A percentile compares a stretch with the other conserved stretches of the same genome.
Evolutionary conservation across 1,284 basidiomycete species (phyloP).

Genomic region (Cutaneotrichosporon sp.): DNA sequence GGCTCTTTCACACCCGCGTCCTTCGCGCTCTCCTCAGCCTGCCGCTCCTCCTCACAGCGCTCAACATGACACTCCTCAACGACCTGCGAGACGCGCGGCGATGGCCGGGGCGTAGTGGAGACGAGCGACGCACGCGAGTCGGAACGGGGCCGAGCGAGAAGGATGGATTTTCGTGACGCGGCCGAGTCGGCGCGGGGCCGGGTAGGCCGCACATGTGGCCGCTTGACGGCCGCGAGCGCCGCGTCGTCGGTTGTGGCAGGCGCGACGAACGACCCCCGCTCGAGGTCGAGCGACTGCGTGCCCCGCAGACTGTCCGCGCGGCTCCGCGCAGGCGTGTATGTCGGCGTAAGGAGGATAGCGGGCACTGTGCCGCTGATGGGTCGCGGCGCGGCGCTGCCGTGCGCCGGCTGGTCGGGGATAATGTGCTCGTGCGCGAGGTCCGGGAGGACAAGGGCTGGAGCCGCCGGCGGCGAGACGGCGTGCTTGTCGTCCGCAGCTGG

Average conservation of each 20-base stretch:
- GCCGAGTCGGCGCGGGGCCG: background rate
- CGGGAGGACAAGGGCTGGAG: background rate
- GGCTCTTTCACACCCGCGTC: too few species aligned
- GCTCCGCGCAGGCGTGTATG: constrained; percentile 9
- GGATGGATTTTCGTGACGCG: too few species aligned
- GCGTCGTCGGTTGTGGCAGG: constrained; percentile 15
- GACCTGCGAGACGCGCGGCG: too few species aligned
- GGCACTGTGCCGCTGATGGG: constrained; percentile 2
- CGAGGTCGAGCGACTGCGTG: constrained; percentile 21
- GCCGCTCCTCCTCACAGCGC: too few species aligned
- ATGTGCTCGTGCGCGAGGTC: constrained; percentile 15
- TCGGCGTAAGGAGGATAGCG: constrained; percentile 12
- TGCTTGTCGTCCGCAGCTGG: background rate
- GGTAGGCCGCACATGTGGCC: background rate
- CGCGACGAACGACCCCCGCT: constrained; percentile 2
- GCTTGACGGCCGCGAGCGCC: background rate
- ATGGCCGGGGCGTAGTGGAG: too few species aligned
- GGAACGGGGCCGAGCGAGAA: too few species aligned
- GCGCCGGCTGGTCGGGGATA: background rate
- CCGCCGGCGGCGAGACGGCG: background rate
- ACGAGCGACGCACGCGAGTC: too few species aligned
- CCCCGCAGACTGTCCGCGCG: constrained; percentile 6
- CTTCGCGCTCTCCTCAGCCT: too few species aligned
- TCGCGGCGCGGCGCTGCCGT: background rate
- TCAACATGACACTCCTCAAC: too few species aligned